Evolutionary conservation across 352 stramenopile species (phyloP).

Genomic region (Phytophthora fragariaefolia): DNA sequence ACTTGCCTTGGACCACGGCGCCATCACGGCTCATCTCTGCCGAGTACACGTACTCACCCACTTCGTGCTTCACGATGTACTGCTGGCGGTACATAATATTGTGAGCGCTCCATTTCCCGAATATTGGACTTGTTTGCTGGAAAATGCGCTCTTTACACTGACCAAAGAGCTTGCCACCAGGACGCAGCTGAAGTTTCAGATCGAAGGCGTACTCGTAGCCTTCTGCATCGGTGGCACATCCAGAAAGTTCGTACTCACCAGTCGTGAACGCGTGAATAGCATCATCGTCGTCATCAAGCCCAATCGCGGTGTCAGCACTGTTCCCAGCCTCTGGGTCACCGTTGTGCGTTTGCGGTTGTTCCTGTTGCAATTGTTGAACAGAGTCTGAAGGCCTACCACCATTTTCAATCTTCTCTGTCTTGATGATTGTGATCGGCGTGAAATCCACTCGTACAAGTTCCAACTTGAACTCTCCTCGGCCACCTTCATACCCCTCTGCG

Average conservation of each 20-base stretch:
- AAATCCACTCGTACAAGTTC: constrained; percentile 49
- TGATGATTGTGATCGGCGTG: constrained; percentile 20
- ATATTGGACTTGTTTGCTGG: constrained; percentile 50
- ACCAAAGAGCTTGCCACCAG: constrained; percentile 44
- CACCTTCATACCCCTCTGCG: constrained; percentile 53
- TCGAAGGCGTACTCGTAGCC: constrained; percentile 79
- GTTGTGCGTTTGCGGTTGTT: constrained; percentile 1
- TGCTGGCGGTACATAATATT: constrained; percentile 56
- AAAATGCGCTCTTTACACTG: constrained; percentile 65
- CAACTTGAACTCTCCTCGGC: constrained; percentile 65
- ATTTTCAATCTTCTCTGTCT: constrained; percentile 30
- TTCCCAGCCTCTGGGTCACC: background rate
- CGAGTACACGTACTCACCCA: constrained; percentile 62
- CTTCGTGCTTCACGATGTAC: constrained; percentile 67
- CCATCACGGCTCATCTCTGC: constrained; percentile 48
- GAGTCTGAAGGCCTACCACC: background rate
- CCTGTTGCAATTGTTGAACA: background rate
- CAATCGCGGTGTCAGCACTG: constrained; percentile 6
- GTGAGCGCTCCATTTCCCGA: constrained; percentile 45
- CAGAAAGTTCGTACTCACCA: constrained; percentile 59
- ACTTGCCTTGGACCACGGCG: constrained; percentile 50
- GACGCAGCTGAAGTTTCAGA: constrained; percentile 51
- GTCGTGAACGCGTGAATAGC: constrained; percentile 57
- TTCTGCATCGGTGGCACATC: constrained; percentile 66
- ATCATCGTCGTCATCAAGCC: constrained; percentile 35